A percentile compares a stretch with the other conserved stretches of the same genome.
These are phyloP conservation scores for Picea engelmannii DNA, from an alignment of 83 land plant species.

Conservation along the genomic window DNA sequence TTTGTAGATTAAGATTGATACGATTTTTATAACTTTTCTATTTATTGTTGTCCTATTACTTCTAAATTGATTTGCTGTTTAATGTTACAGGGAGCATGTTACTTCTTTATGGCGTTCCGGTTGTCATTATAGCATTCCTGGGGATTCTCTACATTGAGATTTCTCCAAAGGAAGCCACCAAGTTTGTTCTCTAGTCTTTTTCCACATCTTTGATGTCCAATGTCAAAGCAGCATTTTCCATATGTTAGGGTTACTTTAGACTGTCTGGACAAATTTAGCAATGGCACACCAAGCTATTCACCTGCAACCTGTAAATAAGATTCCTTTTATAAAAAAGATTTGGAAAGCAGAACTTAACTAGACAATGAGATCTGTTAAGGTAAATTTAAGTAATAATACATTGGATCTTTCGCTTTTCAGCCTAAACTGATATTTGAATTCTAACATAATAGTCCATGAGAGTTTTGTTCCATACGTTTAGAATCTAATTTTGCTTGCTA, in stretches of 20 bases:
- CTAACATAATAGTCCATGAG: background rate
- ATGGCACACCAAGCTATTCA: background rate
- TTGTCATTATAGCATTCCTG: conserved; percentile 50
- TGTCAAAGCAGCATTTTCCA: background rate
- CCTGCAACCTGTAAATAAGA: background rate
- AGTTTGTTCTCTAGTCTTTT: conserved; percentile 19
- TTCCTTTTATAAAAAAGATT: background rate
- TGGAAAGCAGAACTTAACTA: conserved; percentile 3
- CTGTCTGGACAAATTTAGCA: background rate
- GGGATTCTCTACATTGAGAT: conserved; percentile 39
- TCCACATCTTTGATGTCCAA: background rate
- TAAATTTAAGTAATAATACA: background rate
- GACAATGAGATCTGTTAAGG: background rate
- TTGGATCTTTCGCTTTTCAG: background rate
- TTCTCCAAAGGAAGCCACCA: conserved; percentile 30
- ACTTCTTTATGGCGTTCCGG: conserved; percentile 59
- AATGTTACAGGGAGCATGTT: conserved; percentile 47
- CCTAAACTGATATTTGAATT: background rate
- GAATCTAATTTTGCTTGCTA: background rate
- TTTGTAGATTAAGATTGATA: too few species aligned
- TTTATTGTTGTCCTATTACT: background rate
- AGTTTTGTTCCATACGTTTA: background rate
- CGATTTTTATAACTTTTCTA: background rate
- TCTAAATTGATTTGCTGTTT: background rate
- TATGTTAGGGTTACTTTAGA: background rate